phyloP scores from a whole-genome alignment of 2,329 filamentous ascomycete species.

The Alternaria tenuissima region DNA sequence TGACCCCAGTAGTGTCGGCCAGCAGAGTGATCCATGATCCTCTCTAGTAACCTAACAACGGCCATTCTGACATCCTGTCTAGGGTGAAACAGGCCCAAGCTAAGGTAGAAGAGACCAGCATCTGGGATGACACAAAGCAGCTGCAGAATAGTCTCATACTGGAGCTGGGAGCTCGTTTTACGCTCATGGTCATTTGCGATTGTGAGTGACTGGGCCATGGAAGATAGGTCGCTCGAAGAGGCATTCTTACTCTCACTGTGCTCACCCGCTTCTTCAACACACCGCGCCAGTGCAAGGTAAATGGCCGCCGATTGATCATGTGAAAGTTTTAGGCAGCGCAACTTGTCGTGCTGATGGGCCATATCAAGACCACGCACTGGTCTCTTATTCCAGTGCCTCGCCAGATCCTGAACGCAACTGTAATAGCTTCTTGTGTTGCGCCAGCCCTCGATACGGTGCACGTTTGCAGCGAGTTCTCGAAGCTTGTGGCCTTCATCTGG shows the following conservation, averaged over 20 bases:
- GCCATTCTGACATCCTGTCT: slow-evolving; percentile 78
- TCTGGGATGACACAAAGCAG: slow-evolving; percentile 84
- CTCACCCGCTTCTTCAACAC: slow-evolving; percentile 64
- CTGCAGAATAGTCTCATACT: slow-evolving; percentile 58
- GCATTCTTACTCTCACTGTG: slow-evolving; percentile 22
- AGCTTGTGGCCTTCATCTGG: slow-evolving; percentile 80
- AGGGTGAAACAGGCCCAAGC: slow-evolving; percentile 90
- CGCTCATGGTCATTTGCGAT: slow-evolving; percentile 38
- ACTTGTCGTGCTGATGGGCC: slow-evolving; percentile 89
- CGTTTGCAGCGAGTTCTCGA: slow-evolving; percentile 88
- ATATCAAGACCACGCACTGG: slow-evolving; percentile 85
- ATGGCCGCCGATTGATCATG: slow-evolving; percentile 81
- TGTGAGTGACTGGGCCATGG: slow-evolving; percentile 32
- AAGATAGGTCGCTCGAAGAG: slow-evolving; percentile 29
- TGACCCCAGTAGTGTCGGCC: slow-evolving; percentile 92
- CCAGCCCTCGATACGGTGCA: slow-evolving; percentile 95
- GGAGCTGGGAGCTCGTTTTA: slow-evolving; percentile 34
- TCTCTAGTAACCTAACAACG: slow-evolving; percentile 80
- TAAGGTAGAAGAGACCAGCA: slow-evolving; percentile 88
- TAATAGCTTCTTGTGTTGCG: slow-evolving; percentile 95
- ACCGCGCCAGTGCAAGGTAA: slow-evolving; percentile 79
- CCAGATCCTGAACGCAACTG: slow-evolving; percentile 78
- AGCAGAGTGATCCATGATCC: slow-evolving; percentile 85
- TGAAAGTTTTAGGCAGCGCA: slow-evolving; percentile 81
- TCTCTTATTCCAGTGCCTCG: slow-evolving; percentile 51